Evolutionary conservation across 176 grass and related monocot species (phyloP).

Genomic region (Juncus inflexus): DNA sequence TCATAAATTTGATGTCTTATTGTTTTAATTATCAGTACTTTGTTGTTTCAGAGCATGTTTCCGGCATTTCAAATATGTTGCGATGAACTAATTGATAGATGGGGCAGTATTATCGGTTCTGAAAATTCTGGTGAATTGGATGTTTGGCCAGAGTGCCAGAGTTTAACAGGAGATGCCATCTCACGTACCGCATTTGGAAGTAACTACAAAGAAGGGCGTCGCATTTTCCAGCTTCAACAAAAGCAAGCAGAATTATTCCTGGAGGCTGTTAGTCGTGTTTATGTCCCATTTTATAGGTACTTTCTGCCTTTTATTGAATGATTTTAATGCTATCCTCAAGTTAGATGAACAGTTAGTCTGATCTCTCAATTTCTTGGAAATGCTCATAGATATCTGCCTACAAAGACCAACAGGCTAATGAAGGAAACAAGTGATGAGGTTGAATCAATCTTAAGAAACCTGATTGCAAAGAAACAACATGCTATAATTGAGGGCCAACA

Average conservation of each 20-base stretch:
- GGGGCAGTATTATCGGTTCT: constrained; percentile 32
- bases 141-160: constrained; percentile 60
- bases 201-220: constrained; percentile 57
- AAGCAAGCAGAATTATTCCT: constrained; percentile 43
- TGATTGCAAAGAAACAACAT: constrained; percentile 43
- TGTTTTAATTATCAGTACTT: too few species aligned
- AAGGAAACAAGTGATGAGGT: constrained; percentile 36
- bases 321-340: background rate
- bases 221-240: constrained; percentile 58
- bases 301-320: background rate
- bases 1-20: too few species aligned
- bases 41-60: constrained; percentile 42
- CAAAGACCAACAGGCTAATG: constrained; percentile 41
- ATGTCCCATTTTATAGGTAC: constrained; percentile 58
- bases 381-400: constrained; percentile 52
- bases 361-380: background rate
- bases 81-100: constrained; percentile 37
- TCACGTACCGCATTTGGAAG: constrained; percentile 69
- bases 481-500: constrained; percentile 30
- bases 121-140: constrained; percentile 38
- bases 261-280: constrained; percentile 30
- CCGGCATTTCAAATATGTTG: constrained; percentile 53
- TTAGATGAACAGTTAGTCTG: constrained; percentile 1
- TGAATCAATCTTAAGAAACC: constrained; percentile 36
- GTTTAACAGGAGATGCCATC: constrained; percentile 61